Base-by-base conservation (phyloP, 2,329 filamentous ascomycete genomes). In the Colletotrichum shisoi region DNA sequence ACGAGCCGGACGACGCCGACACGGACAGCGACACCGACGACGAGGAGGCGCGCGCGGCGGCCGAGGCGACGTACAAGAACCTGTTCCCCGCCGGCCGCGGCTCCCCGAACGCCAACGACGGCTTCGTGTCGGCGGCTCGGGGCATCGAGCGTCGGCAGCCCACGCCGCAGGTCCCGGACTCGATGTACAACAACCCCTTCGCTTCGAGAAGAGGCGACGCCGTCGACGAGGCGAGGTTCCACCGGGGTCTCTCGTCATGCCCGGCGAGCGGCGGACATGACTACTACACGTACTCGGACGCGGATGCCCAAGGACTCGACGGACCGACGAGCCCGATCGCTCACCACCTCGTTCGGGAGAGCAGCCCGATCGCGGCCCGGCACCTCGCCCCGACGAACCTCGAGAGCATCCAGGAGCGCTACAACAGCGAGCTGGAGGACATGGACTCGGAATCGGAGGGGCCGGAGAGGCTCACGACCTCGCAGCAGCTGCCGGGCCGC, bases 351-450 rank as follows among this genome's bases (percentile, higher is more conserved):
- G 15, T 8, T 5, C 59, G 46, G 8, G 59, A 45, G 9, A 67
- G 45, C 63, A 62, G 63, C 21, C 56, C 63, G 13, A 3, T 67
- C 5, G 31, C 54, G 1, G 5, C 54, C 1, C 54, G 61, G 12
- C 39, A 57, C 31, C 44, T 51, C 12, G 64, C 48, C 9, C 37
- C 62, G 11, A 34, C 13, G 12, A 44, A 61, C 6, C 13, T 67
- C 48, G 64, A 67, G 4, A 46, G 61, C 13, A 67, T 67, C 4
- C 64, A 67, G 37, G 64, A 67, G 31, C 64, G 64, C n/a, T 67
- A 67, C 49, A 67, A 67, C 42, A 67, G 64, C 61, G 64, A 67
- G 44, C 24, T 67, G 44, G 64, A 67, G 27, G 64, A 67, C 12
- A 64, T 64, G 61, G 64, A 67, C 8, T 67, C 64, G 3, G 64